These are phyloP conservation scores for Saccharomycopsis sp. DNA, from an alignment of 805 yeast species.

Conservation along the genomic window DNA sequence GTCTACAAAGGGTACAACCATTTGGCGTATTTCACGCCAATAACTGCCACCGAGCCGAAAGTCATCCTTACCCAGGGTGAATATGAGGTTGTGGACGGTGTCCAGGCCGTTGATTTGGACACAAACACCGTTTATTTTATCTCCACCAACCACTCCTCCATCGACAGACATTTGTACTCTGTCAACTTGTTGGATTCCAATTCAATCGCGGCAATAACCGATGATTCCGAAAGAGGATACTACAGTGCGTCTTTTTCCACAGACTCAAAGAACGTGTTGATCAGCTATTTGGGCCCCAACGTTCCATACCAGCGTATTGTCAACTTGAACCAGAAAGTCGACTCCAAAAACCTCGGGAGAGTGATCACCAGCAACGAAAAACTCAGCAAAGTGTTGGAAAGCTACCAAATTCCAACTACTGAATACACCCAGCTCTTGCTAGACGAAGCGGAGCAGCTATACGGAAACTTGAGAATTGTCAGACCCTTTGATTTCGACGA, in stretches of 20 bases:
- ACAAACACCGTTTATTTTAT: conserved; percentile 49
- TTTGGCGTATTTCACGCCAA: conserved; percentile 77
- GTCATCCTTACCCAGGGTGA: conserved; percentile 60
- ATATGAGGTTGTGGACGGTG: conserved; percentile 87
- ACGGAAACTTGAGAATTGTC: conserved; percentile 66
- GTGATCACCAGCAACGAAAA: conserved; percentile 42
- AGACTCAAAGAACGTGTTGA: conserved; percentile 64
- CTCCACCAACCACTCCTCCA: conserved; percentile 70
- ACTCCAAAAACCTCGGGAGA: conserved; percentile 23
- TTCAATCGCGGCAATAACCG: conserved; percentile 39
- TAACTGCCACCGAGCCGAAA: conserved; percentile 45
- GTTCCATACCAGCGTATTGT: conserved; percentile 74
- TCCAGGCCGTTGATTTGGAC: conserved; percentile 51
- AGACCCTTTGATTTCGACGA: conserved; percentile 66
- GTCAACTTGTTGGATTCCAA: conserved; percentile 47
- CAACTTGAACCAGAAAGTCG: conserved; percentile 31
- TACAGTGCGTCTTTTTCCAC: conserved; percentile 69
- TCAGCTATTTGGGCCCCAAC: conserved; percentile 72
- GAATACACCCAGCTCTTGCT: conserved; percentile 47
- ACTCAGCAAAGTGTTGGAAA: conserved; percentile 32
- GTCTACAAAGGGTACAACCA: conserved; percentile 61
- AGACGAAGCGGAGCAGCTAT: conserved; percentile 39
- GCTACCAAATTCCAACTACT: conserved; percentile 52
- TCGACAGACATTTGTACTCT: conserved; percentile 77
- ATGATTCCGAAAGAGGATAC: conserved; percentile 52